Percentiles rank a stretch among this genome's conserved stretches.
Evolutionary conservation across 441 rosid species (phyloP).

Genomic region (Bruguiera hainesii): DNA sequence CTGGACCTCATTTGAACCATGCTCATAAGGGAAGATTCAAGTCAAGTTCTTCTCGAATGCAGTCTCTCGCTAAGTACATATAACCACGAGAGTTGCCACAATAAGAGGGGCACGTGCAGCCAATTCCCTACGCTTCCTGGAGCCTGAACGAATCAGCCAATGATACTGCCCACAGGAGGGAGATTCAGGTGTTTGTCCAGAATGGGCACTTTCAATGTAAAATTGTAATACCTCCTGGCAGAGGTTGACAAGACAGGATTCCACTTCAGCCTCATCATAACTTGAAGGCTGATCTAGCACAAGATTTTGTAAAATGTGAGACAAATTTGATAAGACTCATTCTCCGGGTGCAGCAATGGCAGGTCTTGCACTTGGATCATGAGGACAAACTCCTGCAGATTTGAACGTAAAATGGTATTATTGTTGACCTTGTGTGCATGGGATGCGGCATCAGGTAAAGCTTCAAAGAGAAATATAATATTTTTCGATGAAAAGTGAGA

Average conservation of each 20-base stretch:
- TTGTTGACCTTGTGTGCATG: conserved; percentile 88
- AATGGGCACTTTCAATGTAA: conserved; percentile 55
- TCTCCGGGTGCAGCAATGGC: conserved; percentile 89
- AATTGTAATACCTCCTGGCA: conserved; percentile 76
- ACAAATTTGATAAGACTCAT: conserved; percentile 92
- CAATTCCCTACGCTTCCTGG: conserved; percentile 89
- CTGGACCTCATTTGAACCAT: conserved; percentile 2
- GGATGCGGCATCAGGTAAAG: conserved; percentile 73
- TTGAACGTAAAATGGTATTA: conserved; percentile 51
- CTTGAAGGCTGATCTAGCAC: conserved; percentile 50
- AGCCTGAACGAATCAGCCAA: conserved; percentile 84
- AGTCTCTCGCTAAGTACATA: conserved; percentile 63
- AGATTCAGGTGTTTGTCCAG: conserved; percentile 44
- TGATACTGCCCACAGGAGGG: conserved; percentile 35
- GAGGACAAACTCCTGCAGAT: conserved; percentile 82
- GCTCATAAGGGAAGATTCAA: background rate
- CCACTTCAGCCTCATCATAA: conserved; percentile 60
- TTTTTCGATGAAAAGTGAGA: conserved; percentile 66
- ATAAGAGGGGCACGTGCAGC: conserved; percentile 95
- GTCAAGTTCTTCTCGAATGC: conserved; percentile 75
- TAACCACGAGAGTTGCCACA: conserved; percentile 81
- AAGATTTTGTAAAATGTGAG: conserved; percentile 88
- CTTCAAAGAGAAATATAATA: conserved; percentile 70
- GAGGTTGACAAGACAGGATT: conserved; percentile 62
- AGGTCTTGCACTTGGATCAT: conserved; percentile 99